Evolutionary conservation across 768 basidiomycete genomes (phyloP), one percentile per base, ranked within the genome.

Genomic region (Rhodotorula kratochvilovae): DNA sequence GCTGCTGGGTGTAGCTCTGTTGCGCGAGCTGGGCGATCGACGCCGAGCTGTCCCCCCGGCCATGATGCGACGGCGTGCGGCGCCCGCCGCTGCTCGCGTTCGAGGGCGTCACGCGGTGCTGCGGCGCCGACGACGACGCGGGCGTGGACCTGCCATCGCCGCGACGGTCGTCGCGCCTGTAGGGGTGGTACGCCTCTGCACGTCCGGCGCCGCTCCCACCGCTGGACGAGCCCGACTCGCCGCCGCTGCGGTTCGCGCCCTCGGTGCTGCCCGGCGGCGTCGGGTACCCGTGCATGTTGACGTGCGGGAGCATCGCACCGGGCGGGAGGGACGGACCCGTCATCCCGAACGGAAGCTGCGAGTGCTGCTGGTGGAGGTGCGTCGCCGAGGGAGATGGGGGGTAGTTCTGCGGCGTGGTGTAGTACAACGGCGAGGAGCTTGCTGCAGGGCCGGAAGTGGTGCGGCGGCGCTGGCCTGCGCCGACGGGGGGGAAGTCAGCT

Each of bases 181-280:
- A 74, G 0, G 73, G 73, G 61, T 74, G 73, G 50, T 68, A 74
- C 13, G 57, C 57, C 29, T 66, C 73, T 19, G 63, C 68, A 33
- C 48, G 59, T 13, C 54, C 25, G 8, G 62, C 23, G 3, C 39
- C 66, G 21, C 60, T 61, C 33, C 68, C 55, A 5, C 57, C 50
- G 36, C 39, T 48, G 5, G 70, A 71, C 23, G 64, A 67, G 12
- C 66, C 54, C 35, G 61, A 61, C 42, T 71, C 70, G 23, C 60
- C 70, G 35, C 70, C 70, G 54, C 63, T 43, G 5, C 51, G 17
- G 19, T 23, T n/a, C 25, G 35, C 43, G 2, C 73, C 69, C 21
- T 74, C 69, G 51, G 56, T 57, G 63, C 59, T 66, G 21, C 62
- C 66, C 5, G 73, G 73, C 29, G 73, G 73, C 10, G 73, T 70